A percentile compares a stretch with the other conserved stretches of the same genome.
phyloP scores from a whole-genome alignment of 2,329 filamentous ascomycete genomes.

The Fusarium caatingaense region DNA sequence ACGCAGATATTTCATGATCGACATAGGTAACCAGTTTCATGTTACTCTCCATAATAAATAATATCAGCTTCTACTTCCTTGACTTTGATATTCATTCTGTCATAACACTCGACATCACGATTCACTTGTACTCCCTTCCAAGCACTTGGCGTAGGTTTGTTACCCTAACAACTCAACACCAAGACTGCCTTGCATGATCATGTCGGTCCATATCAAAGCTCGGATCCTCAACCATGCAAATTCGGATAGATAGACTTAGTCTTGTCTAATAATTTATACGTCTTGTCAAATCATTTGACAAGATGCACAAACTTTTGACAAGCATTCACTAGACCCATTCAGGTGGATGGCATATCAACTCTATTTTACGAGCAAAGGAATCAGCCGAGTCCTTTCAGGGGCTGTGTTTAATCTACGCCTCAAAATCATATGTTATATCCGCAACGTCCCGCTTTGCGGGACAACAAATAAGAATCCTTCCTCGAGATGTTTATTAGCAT shows the following conservation, averaged over 20 bases:
- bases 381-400: not conserved
- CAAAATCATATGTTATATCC: not conserved
- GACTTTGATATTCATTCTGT: not conserved
- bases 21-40: not conserved
- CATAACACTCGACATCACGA: not conserved
- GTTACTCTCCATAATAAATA: not conserved
- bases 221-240: not conserved
- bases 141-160: conserved; percentile 3
- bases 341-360: not conserved
- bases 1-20: not conserved
- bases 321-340: not conserved
- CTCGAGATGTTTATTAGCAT: not conserved
- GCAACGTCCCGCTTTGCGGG: not conserved
- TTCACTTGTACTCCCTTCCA: not conserved
- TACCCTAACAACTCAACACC: conserved; percentile 3
- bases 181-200: not conserved
- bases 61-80: not conserved
- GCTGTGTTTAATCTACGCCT: not conserved
- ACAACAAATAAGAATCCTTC: not conserved
- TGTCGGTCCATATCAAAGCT: not conserved
- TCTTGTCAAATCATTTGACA: not conserved
- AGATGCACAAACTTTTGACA: not conserved
- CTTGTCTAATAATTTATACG: not conserved
- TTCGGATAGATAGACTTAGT: not conserved
- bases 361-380: not conserved